phyloP scores from a whole-genome alignment of 1,284 basidiomycete species.

The Laetiporus sulphureus region DNA sequence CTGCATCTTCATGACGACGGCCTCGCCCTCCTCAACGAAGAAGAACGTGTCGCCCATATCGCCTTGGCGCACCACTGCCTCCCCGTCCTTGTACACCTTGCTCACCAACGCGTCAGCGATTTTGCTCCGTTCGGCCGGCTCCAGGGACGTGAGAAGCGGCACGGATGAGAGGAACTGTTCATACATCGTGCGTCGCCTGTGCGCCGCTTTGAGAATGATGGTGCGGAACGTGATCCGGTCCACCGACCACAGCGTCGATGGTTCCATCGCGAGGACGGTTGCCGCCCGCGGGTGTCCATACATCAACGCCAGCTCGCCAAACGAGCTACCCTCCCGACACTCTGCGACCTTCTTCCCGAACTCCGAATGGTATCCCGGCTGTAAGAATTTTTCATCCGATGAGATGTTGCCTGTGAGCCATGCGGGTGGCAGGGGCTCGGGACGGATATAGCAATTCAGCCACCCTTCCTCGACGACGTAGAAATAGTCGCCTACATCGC shows the following conservation, averaged over 20 bases:
- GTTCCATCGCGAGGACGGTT: conserved; percentile 81
- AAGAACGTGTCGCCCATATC: conserved; percentile 97
- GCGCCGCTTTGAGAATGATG: conserved; percentile 89
- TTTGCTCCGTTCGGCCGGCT: conserved; percentile 88
- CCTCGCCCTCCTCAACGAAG: conserved; percentile 92
- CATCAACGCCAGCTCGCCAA: conserved; percentile 97
- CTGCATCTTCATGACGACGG: conserved; percentile 78
- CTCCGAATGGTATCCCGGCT: conserved; percentile 58
- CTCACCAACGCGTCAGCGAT: conserved; percentile 94
- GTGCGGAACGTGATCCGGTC: conserved; percentile 98
- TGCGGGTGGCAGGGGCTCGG: conserved; percentile 53
- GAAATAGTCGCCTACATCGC: conserved; percentile 95
- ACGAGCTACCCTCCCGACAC: conserved; percentile 82
- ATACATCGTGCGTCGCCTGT: conserved; percentile 89
- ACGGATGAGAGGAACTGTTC: conserved; percentile 94
- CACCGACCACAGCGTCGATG: conserved; percentile 89
- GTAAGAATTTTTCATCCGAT: conserved; percentile 48
- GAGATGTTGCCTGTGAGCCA: conserved; percentile 40
- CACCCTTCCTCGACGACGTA: conserved; percentile 93
- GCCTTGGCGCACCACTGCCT: conserved; percentile 85
- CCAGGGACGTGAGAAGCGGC: conserved; percentile 80
- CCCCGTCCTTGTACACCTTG: conserved; percentile 75
- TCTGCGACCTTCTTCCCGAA: conserved; percentile 83
- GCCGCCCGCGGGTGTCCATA: conserved; percentile 96
- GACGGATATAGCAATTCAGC: conserved; percentile 82